A percentile compares a stretch with the other conserved stretches of the same genome.
Conservation (phyloP, 2,329 filamentous ascomycete species). For the Scopulariopsis brevicaulis region DNA sequence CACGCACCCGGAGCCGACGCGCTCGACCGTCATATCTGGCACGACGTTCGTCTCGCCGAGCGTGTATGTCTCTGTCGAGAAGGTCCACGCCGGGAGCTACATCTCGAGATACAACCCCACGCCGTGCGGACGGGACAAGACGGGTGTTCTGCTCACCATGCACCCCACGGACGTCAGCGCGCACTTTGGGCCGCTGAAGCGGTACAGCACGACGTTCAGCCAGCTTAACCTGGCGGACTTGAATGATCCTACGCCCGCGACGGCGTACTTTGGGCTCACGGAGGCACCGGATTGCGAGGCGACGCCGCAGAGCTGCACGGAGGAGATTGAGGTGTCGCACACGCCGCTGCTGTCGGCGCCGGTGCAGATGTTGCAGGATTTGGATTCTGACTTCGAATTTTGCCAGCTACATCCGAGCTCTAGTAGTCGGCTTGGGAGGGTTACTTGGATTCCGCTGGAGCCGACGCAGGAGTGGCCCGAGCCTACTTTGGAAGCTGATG, state of each 20-base stretch:
- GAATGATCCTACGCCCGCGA: conserved; percentile 1
- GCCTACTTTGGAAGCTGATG: background rate
- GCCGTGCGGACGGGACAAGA: background rate
- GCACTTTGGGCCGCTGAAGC: background rate
- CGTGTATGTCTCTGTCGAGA: background rate
- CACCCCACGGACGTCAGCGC: conserved; percentile 4
- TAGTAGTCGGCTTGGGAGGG: background rate
- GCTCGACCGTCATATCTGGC: background rate
- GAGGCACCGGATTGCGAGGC: background rate
- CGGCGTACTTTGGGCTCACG: background rate
- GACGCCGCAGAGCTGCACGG: background rate
- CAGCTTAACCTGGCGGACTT: conserved; percentile 3
- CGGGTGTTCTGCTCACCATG: background rate
- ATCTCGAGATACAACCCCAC: background rate
- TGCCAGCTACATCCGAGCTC: conserved; percentile 3
- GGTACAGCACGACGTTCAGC: background rate
- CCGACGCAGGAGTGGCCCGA: conserved; percentile 2
- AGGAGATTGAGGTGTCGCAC: background rate
- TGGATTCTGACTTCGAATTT: conserved; percentile 1
- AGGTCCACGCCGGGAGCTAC: background rate
- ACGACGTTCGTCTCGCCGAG: conserved; percentile 4
- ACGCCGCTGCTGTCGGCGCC: background rate
- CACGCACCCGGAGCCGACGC: background rate
- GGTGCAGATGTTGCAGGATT: background rate
- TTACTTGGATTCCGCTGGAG: conserved; percentile 2